A percentile compares a stretch with the other conserved stretches of the same genome.
These are phyloP conservation scores for Apiotrichum gamsii DNA, from an alignment of 1,284 basidiomycete species.

Conservation along the genomic window DNA sequence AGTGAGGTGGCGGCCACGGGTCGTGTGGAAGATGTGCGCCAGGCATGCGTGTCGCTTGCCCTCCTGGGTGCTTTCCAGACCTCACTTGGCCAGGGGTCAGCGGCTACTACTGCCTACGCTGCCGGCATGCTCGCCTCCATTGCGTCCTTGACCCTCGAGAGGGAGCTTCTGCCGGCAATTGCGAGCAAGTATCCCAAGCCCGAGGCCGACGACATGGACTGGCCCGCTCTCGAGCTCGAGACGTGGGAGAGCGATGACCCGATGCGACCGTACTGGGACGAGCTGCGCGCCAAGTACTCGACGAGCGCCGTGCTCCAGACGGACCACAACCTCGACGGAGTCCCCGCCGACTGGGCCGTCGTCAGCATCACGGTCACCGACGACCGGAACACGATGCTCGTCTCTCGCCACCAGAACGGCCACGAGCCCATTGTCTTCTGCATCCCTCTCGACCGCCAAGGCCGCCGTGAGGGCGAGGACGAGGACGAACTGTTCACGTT, in stretches of 20 bases:
- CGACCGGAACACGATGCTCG: slow-evolving; percentile 74
- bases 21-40: slow-evolving; percentile 62
- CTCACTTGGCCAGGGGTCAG: slow-evolving; percentile 60
- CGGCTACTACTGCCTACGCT: slow-evolving; percentile 54
- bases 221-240: slow-evolving; percentile 54
- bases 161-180: slow-evolving; percentile 55
- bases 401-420: slow-evolving; percentile 67
- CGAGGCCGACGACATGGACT: slow-evolving; percentile 55
- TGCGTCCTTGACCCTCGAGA: slow-evolving; percentile 67
- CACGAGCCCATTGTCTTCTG: slow-evolving; percentile 71
- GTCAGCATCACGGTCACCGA: slow-evolving; percentile 76
- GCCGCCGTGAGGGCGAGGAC: slow-evolving; percentile 68
- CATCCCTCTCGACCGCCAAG: slow-evolving; percentile 72
- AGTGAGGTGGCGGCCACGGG: slow-evolving; percentile 57
- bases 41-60: slow-evolving; percentile 63
- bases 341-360: slow-evolving; percentile 78
- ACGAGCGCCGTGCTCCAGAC: slow-evolving; percentile 44
- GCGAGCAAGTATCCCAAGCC: slow-evolving; percentile 51
- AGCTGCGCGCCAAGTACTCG: slow-evolving; percentile 54
- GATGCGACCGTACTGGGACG: slow-evolving; percentile 29
- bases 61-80: slow-evolving; percentile 68
- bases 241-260: slow-evolving; percentile 1
- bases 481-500: slow-evolving; percentile 68
- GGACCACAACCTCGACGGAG: slow-evolving; percentile 30
- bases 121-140: slow-evolving; percentile 57